phyloP scores from a whole-genome alignment of 768 basidiomycete species.

The Hygrocybe punicea region DNA sequence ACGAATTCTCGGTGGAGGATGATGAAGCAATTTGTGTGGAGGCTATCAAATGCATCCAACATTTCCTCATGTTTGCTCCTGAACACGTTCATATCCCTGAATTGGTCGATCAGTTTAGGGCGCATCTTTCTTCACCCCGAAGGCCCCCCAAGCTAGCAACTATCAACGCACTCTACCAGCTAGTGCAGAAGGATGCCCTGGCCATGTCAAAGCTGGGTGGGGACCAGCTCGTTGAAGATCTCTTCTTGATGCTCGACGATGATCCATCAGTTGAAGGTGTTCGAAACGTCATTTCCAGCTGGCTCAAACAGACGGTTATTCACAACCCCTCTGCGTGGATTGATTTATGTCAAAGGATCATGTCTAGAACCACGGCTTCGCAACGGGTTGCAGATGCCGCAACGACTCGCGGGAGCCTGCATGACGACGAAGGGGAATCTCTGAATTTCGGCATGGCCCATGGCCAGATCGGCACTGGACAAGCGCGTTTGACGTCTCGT shows the following conservation, averaged over 20 bases:
- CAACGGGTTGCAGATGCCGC: conserved; percentile 69
- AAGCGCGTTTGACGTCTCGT: conserved; percentile 61
- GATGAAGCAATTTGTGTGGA: conserved; percentile 89
- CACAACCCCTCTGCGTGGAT: conserved; percentile 97
- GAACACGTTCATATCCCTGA: conserved; percentile 78
- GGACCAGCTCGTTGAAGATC: conserved; percentile 87
- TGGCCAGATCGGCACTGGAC: conserved; percentile 37
- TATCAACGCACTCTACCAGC: conserved; percentile 94
- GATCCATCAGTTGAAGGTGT: conserved; percentile 93
- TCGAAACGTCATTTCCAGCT: conserved; percentile 85
- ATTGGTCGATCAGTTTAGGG: conserved; percentile 72
- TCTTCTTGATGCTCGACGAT: conserved; percentile 94
- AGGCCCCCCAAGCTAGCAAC: conserved; percentile 89
- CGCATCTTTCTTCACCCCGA: conserved; percentile 74
- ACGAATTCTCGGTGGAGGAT: conserved; percentile 78
- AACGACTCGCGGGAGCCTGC: conserved; percentile 43
- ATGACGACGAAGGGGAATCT: conserved; percentile 94
- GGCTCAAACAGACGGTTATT: conserved; percentile 92
- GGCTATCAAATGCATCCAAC: conserved; percentile 93
- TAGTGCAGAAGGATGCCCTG: conserved; percentile 92
- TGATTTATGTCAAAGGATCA: conserved; percentile 93
- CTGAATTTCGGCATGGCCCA: conserved; percentile 60
- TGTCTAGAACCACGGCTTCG: conserved; percentile 87
- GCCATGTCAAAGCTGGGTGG: conserved; percentile 91
- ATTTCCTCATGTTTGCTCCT: conserved; percentile 94